A percentile compares a stretch with the other conserved stretches of the same genome.
phyloP scores from a whole-genome alignment of 768 basidiomycete genomes.

The Phylloporus scabripes region DNA sequence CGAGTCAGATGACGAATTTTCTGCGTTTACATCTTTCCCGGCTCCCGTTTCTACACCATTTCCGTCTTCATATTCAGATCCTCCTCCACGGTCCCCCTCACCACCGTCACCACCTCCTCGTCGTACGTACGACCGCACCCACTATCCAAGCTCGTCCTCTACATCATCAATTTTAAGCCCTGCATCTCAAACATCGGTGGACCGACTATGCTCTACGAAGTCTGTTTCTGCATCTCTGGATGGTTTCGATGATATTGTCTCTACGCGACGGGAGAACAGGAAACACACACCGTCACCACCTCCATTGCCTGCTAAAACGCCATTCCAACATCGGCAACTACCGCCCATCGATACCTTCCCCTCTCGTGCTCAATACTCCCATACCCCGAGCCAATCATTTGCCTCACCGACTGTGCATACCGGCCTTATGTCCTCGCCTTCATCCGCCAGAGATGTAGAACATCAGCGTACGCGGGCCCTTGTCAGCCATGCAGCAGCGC shows the following conservation, averaged over 20 bases:
- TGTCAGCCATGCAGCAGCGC: slow-evolving; percentile 51
- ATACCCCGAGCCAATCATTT: slow-evolving; percentile 15
- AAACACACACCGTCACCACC: slow-evolving; percentile 45
- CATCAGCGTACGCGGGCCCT: slow-evolving; percentile 56
- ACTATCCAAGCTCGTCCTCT: slow-evolving; percentile 22
- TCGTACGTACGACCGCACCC: slow-evolving; percentile 21
- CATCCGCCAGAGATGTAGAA: slow-evolving; percentile 35
- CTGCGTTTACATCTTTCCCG: slow-evolving; percentile 40
- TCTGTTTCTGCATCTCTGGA: slow-evolving; percentile 33
- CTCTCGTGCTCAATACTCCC: slow-evolving; percentile 16
- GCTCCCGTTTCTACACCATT: slow-evolving; percentile 7
- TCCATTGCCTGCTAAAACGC: slow-evolving; percentile 35
- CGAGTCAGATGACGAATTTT: slow-evolving; percentile 45
- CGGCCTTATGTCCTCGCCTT: slow-evolving; percentile 10
- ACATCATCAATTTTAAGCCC: slow-evolving; percentile 24
- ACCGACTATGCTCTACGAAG: slow-evolving; percentile 16
- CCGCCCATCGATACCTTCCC: slow-evolving; percentile 10
- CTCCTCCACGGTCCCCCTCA: slow-evolving; percentile 17
- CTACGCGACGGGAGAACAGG: slow-evolving; percentile 12
- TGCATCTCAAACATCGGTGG: slow-evolving; percentile 18
- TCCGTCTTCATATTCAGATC: slow-evolving; percentile 5
- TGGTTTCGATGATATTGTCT: slow-evolving; percentile 46
- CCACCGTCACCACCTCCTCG: slow-evolving; percentile 27
- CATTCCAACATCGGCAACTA: slow-evolving; percentile 1
- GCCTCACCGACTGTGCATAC: slow-evolving; percentile 11